Base-by-base conservation (phyloP, 2,329 filamentous ascomycete species). In the Amesomyces nigricolor region DNA sequence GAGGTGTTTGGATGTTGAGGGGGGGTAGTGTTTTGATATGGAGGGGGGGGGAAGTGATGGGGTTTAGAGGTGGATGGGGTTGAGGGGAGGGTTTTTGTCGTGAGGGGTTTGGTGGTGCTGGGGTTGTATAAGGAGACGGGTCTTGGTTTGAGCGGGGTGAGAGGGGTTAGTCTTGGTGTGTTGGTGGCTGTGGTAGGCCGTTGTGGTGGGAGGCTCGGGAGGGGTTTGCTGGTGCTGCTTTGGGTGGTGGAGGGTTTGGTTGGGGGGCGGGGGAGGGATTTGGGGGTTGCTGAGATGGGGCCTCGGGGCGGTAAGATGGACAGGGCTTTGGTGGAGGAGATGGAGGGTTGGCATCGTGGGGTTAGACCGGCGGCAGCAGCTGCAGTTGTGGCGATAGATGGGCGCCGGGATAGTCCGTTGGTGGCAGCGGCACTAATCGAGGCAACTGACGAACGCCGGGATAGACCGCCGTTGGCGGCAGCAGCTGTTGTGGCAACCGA, bases 1-100 rank as follows among this genome's bases (percentile, higher is more conserved):
- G 80, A 81, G 72, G 5, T 83, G 81, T 58, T 87, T 88, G 0
- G 84, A 81, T 0, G 79, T 19, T 19, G 17, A 19, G 17, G 17
- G 17, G 17, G 17, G 17, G 17, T 19, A 19, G 17, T 19, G 17
- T 19, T 19, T 19, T 19, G 17, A 19, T 19, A 44, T 85, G 76
- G 68, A 75, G 78, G 40, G 76, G 73, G 13, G 81, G 72, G 0
- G 80, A 81, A 72, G 5, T 83, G 81, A 19, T 19, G 17, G 17
- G 17, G 17, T 58, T 87, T 88, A 0, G 84, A 81, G 0, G 79
- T 26, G 22, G 22, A 26, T 6, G 22, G 22, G 22, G 22, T 26
- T 26, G 22, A 26, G 22, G 17, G 17, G 22, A 26, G 83, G 39
- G 81, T 76, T 0, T 79, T 85, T 47, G 75, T 80, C 68, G 87